Base-by-base conservation (phyloP, 2,329 filamentous ascomycete species). In the Nannizziopsis arthrosporioides region DNA sequence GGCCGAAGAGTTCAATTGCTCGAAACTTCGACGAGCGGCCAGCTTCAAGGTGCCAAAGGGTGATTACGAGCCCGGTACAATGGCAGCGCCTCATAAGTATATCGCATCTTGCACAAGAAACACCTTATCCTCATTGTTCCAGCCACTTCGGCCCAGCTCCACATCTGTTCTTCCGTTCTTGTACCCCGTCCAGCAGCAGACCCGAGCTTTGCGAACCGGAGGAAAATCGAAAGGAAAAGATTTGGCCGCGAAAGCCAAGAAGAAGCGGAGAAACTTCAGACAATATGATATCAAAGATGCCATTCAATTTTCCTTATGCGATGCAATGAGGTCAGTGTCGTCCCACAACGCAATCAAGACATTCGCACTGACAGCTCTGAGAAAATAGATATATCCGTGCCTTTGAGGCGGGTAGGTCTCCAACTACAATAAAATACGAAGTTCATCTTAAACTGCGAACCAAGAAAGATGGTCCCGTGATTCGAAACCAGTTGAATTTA, bases 401-500 rank as follows among this genome's bases (percentile, higher is more conserved):
- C 42, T 81, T 84, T 61, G 92, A 98, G 76, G 89, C 95, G 58
- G 90, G 92, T 61, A 79, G 79, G 46, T 77, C 82, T 42, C 83
- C 85, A 2, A 74, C 76, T 2, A 72, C 74, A 9, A 73, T 81
- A 56, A 96, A 95, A 66, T 98, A 98, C 72, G 92, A 96, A 65
- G 60, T 96, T 44, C 77, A 85, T 59, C 71, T 98, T 58, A 88
- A 84, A 61, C 71, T 98, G 54, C 82, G 82, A 60, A 88, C 90
- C 1, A 74, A 80, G 57, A 90, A 89, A 65, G 89, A 88, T 66
- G 88, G 89, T 0, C 83, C 89, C 14, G 80, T 92, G 7, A 75
- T 98, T 55, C 85, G 89, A 54, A 93, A 85, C 69, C 85, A 86
- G 63, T 75, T 98, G 62, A 82, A 84, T 37, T 81, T 98, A 14